Conservation (phyloP, 176 grass and related monocot species). For the Lolium perenne region DNA sequence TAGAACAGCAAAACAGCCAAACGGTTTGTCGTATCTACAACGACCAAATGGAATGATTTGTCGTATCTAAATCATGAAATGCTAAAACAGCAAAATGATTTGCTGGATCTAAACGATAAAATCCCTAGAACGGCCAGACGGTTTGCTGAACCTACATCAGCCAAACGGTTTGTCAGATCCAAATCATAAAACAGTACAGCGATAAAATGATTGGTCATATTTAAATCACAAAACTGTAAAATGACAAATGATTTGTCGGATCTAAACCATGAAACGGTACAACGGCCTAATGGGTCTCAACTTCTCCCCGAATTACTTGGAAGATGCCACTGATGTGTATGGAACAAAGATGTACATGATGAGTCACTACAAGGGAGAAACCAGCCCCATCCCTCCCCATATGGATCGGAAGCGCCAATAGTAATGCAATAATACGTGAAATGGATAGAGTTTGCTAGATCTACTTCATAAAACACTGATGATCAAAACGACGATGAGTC, state of each 20-base stretch:
- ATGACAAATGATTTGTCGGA: neutral
- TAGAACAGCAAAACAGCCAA: neutral
- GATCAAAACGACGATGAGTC: neutral
- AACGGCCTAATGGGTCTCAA: neutral
- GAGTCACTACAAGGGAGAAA: neutral
- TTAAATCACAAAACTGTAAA: no score
- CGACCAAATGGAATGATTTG: no score
- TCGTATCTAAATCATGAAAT: no score
- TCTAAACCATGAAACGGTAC: neutral
- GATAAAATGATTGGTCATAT: no score
- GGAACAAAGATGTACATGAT: conserved; percentile 19
- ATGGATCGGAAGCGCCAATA: neutral
- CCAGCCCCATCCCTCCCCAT: neutral
- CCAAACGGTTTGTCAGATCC: no score
- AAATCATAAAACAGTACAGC: no score
- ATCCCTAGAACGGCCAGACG: no score
- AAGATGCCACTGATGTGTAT: neutral
- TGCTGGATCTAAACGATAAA: no score
- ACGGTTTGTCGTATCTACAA: no score
- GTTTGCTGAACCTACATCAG: no score
- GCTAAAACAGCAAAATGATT: no score
- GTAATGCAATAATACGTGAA: neutral
- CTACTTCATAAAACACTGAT: neutral
- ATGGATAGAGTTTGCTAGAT: neutral
- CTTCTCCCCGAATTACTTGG: neutral